Base-by-base conservation (phyloP, 805 yeast genomes). In the Kodamaea fukazawae region DNA sequence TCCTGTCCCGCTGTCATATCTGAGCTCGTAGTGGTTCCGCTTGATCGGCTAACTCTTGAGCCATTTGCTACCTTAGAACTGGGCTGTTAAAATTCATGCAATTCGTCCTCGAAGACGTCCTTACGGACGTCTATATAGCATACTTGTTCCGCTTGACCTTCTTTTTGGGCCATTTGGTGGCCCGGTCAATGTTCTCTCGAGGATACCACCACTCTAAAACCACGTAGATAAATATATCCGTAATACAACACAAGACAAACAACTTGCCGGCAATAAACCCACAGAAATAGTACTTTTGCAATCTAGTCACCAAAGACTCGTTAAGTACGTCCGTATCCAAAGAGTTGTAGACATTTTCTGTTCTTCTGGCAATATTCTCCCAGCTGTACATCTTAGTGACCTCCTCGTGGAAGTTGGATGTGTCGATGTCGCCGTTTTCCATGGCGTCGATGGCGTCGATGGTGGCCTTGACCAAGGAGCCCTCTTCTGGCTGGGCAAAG, bases 261-360 rank as follows among this genome's bases (percentile, higher is more conserved):
- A 93, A 70, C 46, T 82, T 79, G 1, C 96, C 96, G 1, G 96
- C 95, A 79, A 95, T 83, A 0, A 82, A 73, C 0, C 90, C 90
- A 54, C 88, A 78, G 32, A 72, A 71, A 55, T 85, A 83, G 50
- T 81, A 81, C 39, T 79, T 76, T 44, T 71, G 72, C 26, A 91
- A 60, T 49, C 91, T 71, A 20, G 70, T 71, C 6, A 82, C 49
- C 44, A 86, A 63, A 0, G 82, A 74, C 45, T 76, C 78, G 34
- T 76, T 70, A n/a, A 65, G 42, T 12, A 65, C 61, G 1, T 54
- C 47, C 7, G 68, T 55, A 32, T 72, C 69, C 25, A 70, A 52
- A 2, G 75, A 63, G 34, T 79, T 69, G 61, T 93, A 93, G 3
- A 93, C 96, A 12, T 64, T 66, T 51, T 87, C 95, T 0, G 99